A percentile compares a stretch with the other conserved stretches of the same genome.
Evolutionary conservation across 805 yeast genomes (phyloP).

Genomic region (Cyberlindnera veronae): DNA sequence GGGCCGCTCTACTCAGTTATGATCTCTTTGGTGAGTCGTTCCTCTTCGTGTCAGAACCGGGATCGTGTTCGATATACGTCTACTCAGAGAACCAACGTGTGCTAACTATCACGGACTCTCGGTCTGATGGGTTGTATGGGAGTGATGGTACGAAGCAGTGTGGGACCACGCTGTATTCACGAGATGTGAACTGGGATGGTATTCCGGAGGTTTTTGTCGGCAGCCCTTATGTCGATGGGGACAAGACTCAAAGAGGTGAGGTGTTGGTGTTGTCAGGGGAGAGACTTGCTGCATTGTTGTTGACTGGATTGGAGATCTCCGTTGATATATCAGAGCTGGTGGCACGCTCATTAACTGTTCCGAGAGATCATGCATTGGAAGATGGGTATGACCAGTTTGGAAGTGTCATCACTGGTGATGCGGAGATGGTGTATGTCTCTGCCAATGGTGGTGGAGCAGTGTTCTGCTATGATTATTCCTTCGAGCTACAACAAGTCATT

Average conservation of each 20-base stretch:
- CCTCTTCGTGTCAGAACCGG: slow-evolving; percentile 50
- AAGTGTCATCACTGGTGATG: slow-evolving; percentile 28
- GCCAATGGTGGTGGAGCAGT: slow-evolving; percentile 38
- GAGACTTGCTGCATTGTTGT: slow-evolving; percentile 15
- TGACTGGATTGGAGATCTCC: slow-evolving; percentile 1
- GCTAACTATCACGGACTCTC: slow-evolving; percentile 27
- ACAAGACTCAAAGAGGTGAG: slow-evolving; percentile 35
- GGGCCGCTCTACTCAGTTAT: slow-evolving; percentile 35
- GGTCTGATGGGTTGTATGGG: slow-evolving; percentile 34
- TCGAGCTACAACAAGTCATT: slow-evolving; percentile 16
- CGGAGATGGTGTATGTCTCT: slow-evolving; percentile 32
- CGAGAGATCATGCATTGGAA: slow-evolving; percentile 12
- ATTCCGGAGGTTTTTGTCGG: slow-evolving; percentile 41
- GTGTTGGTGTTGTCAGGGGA: slow-evolving; percentile 33
- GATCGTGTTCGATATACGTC: slow-evolving; percentile 41
- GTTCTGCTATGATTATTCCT: slow-evolving; percentile 29
- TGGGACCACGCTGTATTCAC: slow-evolving; percentile 33
- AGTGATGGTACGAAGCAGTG: slow-evolving; percentile 40
- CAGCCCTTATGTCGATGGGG: slow-evolving; percentile 38
- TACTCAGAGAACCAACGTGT: slow-evolving; percentile 28
- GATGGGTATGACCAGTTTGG: slow-evolving; percentile 43
- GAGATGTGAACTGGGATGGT: slow-evolving; percentile 37
- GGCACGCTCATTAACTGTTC: slow-evolving; percentile 12
- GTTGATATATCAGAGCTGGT: slow-evolving; percentile 12
- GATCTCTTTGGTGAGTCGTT: slow-evolving; percentile 30